These are phyloP conservation scores for Castanea sativa DNA, from an alignment of 306 rosid species.

Conservation along the genomic window DNA sequence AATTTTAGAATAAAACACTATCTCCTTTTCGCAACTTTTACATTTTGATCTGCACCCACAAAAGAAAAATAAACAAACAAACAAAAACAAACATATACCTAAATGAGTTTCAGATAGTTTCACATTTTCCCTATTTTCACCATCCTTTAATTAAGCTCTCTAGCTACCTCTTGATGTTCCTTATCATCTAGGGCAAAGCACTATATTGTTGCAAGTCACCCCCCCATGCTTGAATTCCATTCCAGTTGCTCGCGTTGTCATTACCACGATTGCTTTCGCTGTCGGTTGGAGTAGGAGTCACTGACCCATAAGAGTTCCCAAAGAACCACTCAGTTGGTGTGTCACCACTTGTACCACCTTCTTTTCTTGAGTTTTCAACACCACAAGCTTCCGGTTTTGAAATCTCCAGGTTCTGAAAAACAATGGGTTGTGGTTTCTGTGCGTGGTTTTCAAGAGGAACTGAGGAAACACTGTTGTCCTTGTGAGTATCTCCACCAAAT, in stretches of 20 bases:
- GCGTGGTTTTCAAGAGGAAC: slow-evolving; percentile 35
- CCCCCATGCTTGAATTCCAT: slow-evolving; percentile 67
- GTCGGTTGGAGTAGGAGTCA: slow-evolving; percentile 48
- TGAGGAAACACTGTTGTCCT: slow-evolving; percentile 16
- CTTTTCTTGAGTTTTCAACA: slow-evolving; percentile 36
- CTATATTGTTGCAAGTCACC: slow-evolving; percentile 70
- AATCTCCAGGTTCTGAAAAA: slow-evolving; percentile 59
- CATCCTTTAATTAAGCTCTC: slow-evolving; percentile 6
- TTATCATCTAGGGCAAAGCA: slow-evolving; percentile 65
- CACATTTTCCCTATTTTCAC: slow-evolving; percentile 25
- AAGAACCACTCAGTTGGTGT: slow-evolving; percentile 81
- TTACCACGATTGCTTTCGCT: slow-evolving; percentile 35
- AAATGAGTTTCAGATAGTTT: slow-evolving; percentile 26
- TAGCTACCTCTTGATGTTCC: slow-evolving; percentile 21
- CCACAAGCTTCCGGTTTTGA: slow-evolving; percentile 28
- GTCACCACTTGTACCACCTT: slow-evolving; percentile 37
- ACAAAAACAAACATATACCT: slow-evolving; percentile 35
- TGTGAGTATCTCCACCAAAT: slow-evolving; percentile 43
- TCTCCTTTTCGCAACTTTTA: slow-evolving; percentile 33
- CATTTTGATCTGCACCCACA: slow-evolving; percentile 33
- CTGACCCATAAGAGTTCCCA: slow-evolving; percentile 59
- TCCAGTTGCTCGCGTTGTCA: slow-evolving; percentile 46
- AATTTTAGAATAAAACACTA: slow-evolving; percentile 9
- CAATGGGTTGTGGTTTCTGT: slow-evolving; percentile 51
- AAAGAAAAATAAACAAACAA: slow-evolving; percentile 11